Conservation (phyloP, 352 stramenopile genomes). For the Blastocystis sp. region DNA sequence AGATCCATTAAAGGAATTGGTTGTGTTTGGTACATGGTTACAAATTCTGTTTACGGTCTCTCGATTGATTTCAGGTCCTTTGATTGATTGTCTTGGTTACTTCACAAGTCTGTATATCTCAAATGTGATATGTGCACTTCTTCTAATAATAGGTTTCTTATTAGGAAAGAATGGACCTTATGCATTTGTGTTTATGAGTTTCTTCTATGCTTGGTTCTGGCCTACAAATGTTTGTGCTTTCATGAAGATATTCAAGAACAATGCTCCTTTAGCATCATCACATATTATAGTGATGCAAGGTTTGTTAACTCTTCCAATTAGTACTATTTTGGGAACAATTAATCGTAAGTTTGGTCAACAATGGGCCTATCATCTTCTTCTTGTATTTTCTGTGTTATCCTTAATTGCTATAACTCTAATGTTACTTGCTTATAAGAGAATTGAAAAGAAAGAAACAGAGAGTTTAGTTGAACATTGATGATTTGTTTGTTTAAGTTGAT, state of each 20-base stretch:
- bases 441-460: neutral
- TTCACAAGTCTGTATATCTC: neutral
- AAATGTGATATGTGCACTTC: neutral
- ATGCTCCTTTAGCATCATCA: neutral
- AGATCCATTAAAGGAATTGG: neutral
- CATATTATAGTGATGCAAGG: conserved; percentile 39
- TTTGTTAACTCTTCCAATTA: neutral
- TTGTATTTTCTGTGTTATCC: neutral
- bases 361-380: neutral
- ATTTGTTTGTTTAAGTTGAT: too few species aligned
- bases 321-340: neutral
- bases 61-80: neutral
- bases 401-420: neutral
- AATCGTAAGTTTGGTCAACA: neutral
- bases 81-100: conserved; percentile 8
- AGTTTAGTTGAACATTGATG: neutral
- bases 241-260: conserved; percentile 52
- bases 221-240: conserved; percentile 11
- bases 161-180: neutral
- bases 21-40: neutral
- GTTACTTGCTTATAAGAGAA: neutral
- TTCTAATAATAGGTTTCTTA: neutral
- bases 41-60: neutral
- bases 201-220: conserved; percentile 47
- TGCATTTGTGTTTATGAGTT: neutral